These are phyloP conservation scores for Ophioceras dolichostomum DNA, from an alignment of 2,329 filamentous ascomycete species.

Conservation along the genomic window DNA sequence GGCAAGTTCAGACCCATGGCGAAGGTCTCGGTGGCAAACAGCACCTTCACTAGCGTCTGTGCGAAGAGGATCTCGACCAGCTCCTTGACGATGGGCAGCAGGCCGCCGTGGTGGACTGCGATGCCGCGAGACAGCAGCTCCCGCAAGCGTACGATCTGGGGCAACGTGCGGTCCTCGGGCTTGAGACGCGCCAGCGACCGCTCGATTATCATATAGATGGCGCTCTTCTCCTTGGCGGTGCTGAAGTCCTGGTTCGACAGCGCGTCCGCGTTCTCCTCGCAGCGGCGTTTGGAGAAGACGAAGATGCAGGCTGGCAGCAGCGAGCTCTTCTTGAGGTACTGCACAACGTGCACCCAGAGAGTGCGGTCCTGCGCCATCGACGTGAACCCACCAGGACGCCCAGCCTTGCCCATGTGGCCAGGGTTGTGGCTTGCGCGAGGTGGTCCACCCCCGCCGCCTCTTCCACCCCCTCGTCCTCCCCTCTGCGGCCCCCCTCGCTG, in stretches of 20 bases:
- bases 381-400: constrained; percentile 73
- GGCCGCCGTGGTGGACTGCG: constrained; percentile 88
- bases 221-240: constrained; percentile 86
- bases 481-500: constrained; percentile 38
- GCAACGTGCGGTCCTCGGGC: constrained; percentile 77
- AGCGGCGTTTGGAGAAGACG: constrained; percentile 96
- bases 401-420: constrained; percentile 84
- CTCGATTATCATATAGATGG: constrained; percentile 95
- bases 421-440: constrained; percentile 48
- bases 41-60: constrained; percentile 85
- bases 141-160: constrained; percentile 78
- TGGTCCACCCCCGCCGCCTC: constrained; percentile 29
- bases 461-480: constrained; percentile 33
- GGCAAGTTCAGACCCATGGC: constrained; percentile 96
- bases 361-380: constrained; percentile 92
- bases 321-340: constrained; percentile 76
- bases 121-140: constrained; percentile 82
- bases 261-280: constrained; percentile 93
- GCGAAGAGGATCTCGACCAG: constrained; percentile 95
- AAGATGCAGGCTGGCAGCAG: constrained; percentile 92
- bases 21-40: constrained; percentile 97
- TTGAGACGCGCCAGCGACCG: constrained; percentile 87
- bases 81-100: constrained; percentile 94
- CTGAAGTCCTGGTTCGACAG: constrained; percentile 92
- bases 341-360: constrained; percentile 91